Percentiles rank a stretch among this genome's conserved stretches.
These are phyloP conservation scores for Mycena indigotica DNA, from an alignment of 768 basidiomycete genomes.

Conservation along the genomic window DNA sequence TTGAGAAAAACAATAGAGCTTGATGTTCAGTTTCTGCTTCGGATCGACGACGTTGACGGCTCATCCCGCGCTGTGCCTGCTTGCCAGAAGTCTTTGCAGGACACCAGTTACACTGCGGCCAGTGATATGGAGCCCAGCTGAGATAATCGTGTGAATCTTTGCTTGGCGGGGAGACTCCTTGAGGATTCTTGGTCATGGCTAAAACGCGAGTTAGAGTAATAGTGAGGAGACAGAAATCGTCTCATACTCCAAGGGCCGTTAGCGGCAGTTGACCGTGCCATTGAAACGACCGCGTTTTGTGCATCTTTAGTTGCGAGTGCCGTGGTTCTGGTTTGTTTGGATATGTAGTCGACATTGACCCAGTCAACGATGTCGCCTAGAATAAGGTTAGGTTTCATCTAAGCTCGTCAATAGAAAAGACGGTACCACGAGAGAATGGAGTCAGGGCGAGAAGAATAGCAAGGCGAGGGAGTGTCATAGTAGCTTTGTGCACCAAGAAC, in stretches of 20 bases:
- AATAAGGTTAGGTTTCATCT: background rate
- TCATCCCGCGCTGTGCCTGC: constrained; percentile 8
- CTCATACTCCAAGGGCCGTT: constrained; percentile 43
- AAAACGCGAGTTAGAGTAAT: background rate
- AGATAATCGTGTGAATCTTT: constrained; percentile 49
- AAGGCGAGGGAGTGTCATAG: background rate
- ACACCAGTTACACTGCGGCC: constrained; percentile 61
- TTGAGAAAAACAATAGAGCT: constrained; percentile 14
- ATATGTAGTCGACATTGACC: constrained; percentile 48
- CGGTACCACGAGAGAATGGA: background rate
- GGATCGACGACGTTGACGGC: constrained; percentile 11
- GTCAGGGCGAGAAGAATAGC: background rate
- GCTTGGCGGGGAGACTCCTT: constrained; percentile 30
- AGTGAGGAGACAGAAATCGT: background rate
- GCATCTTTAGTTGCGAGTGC: constrained; percentile 35
- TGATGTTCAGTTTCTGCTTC: constrained; percentile 4
- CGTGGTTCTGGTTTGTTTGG: constrained; percentile 29
- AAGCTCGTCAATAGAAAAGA: background rate
- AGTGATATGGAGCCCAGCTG: constrained; percentile 63
- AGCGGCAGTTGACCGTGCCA: constrained; percentile 39
- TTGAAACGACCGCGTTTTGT: constrained; percentile 34
- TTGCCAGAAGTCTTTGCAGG: background rate
- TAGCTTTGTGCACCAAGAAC: background rate
- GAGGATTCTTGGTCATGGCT: constrained; percentile 38
- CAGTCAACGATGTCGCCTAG: constrained; percentile 52